A percentile compares a stretch with the other conserved stretches of the same genome.
Evolutionary conservation across 306 rosid species (phyloP).

Genomic region (Nissolia schottii): DNA sequence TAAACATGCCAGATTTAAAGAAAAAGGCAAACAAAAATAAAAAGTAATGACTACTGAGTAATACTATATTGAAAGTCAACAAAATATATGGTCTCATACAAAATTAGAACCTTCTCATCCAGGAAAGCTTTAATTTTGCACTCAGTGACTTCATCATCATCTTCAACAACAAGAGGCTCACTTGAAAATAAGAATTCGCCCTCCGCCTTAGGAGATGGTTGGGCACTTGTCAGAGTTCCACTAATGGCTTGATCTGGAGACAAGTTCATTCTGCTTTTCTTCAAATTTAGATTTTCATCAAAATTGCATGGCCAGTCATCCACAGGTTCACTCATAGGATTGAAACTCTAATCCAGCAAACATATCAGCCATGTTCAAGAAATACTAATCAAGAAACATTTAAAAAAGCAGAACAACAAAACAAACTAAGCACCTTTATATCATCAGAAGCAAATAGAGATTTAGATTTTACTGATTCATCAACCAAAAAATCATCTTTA

Average conservation of each 20-base stretch:
- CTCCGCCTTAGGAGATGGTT: constrained; percentile 35
- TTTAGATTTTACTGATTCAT: constrained; percentile 48
- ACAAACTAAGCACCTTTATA: constrained; percentile 49
- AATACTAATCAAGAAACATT: constrained; percentile 23
- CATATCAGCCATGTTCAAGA: constrained; percentile 1
- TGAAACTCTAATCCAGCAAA: constrained; percentile 66
- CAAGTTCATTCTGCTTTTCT: constrained; percentile 40
- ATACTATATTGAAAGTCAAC: constrained; percentile 9
- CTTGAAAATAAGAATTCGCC: constrained; percentile 49
- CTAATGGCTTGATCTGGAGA: constrained; percentile 40
- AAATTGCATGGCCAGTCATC: constrained; percentile 64
- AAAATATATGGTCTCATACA: constrained; percentile 1
- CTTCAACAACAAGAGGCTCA: constrained; percentile 61
- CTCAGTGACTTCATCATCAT: constrained; percentile 87
- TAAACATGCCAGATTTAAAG: neutral
- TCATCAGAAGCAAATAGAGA: constrained; percentile 42
- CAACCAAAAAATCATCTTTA: constrained; percentile 50
- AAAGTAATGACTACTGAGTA: neutral
- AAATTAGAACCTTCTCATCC: constrained; percentile 65
- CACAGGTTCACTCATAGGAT: constrained; percentile 71
- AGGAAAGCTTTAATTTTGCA: constrained; percentile 83
- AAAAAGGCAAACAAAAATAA: constrained; percentile 4
- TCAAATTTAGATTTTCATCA: constrained; percentile 47
- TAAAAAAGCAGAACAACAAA: constrained; percentile 14
- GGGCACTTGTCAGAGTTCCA: constrained; percentile 26